phyloP scores from a whole-genome alignment of 345 rosid species.

The Eucalyptus erythrocorys region DNA sequence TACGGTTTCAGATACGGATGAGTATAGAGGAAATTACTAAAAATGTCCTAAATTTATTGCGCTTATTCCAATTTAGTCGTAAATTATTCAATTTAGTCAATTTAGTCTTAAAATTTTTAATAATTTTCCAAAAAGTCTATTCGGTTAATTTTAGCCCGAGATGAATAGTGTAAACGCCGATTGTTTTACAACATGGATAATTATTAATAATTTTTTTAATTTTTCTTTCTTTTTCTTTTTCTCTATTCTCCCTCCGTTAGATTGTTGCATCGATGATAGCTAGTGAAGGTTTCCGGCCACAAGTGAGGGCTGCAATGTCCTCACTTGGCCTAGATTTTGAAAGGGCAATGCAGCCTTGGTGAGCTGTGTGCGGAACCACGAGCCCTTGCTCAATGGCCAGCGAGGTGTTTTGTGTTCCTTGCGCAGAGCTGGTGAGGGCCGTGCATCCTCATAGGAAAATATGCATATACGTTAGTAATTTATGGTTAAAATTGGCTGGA shows the following conservation, averaged over 20 bases:
- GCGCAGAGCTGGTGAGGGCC: background rate
- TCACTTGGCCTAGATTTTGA: background rate
- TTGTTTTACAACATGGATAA: rapidly evolving
- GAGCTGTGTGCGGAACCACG: no score
- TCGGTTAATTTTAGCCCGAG: rapidly evolving
- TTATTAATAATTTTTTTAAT: no score
- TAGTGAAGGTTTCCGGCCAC: no score
- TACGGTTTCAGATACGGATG: background rate
- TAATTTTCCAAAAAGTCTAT: rapidly evolving
- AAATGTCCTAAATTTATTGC: rapidly evolving
- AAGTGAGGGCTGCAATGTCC: rapidly evolving
- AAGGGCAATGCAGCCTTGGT: background rate
- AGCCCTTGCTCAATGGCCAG: background rate
- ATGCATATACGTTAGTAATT: rapidly evolving
- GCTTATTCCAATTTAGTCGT: no score
- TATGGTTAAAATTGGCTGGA: rapidly evolving
- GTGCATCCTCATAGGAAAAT: rapidly evolving
- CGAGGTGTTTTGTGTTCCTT: rapidly evolving
- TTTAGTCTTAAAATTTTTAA: rapidly evolving
- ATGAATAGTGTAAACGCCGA: rapidly evolving
- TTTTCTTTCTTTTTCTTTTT: rapidly evolving
- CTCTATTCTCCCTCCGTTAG: rapidly evolving
- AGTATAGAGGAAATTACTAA: no score
- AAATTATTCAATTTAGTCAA: no score
- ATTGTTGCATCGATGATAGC: rapidly evolving